These are phyloP conservation scores for Asterophora lycoperdoides DNA, from an alignment of 768 basidiomycete genomes.

Conservation along the genomic window DNA sequence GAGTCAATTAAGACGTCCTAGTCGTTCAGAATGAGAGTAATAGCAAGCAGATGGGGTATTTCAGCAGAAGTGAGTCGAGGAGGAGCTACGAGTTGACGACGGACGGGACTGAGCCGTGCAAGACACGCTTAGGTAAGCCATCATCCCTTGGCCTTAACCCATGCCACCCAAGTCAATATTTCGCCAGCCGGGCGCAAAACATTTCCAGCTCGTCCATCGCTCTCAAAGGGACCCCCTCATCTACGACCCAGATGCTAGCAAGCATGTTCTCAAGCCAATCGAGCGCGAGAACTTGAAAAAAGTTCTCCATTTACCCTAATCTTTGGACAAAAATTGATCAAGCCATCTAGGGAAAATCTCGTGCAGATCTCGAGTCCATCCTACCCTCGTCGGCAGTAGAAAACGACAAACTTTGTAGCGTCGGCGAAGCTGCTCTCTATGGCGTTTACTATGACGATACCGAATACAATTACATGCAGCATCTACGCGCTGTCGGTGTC, in stretches of 20 bases:
- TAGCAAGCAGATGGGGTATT: constrained; percentile 9
- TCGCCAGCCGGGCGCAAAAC: constrained; percentile 82
- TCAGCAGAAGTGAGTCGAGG: constrained; percentile 7
- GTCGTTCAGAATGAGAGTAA: constrained; percentile 11
- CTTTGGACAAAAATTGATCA: constrained; percentile 15
- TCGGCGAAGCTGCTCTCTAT: constrained; percentile 86
- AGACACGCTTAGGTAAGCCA: constrained; percentile 33
- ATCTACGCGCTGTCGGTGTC: constrained; percentile 74
- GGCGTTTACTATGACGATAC: constrained; percentile 95
- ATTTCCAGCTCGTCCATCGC: constrained; percentile 96
- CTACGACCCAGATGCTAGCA: constrained; percentile 85
- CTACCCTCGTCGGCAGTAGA: constrained; percentile 46
- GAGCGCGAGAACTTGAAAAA: constrained; percentile 70
- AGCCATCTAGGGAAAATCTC: constrained; percentile 63
- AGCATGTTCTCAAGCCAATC: constrained; percentile 85
- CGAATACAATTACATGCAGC: constrained; percentile 98
- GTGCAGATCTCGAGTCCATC: constrained; percentile 70
- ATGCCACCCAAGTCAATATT: constrained; percentile 87
- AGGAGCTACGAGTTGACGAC: constrained; percentile 12
- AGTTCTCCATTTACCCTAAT: constrained; percentile 28
- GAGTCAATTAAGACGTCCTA: constrained; percentile 25
- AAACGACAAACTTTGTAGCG: constrained; percentile 46
- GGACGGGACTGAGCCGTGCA: constrained; percentile 15
- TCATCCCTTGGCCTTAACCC: constrained; percentile 21
- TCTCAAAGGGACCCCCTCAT: constrained; percentile 95